Conservation (phyloP, 306 rosid genomes). For the Inga laurina region DNA sequence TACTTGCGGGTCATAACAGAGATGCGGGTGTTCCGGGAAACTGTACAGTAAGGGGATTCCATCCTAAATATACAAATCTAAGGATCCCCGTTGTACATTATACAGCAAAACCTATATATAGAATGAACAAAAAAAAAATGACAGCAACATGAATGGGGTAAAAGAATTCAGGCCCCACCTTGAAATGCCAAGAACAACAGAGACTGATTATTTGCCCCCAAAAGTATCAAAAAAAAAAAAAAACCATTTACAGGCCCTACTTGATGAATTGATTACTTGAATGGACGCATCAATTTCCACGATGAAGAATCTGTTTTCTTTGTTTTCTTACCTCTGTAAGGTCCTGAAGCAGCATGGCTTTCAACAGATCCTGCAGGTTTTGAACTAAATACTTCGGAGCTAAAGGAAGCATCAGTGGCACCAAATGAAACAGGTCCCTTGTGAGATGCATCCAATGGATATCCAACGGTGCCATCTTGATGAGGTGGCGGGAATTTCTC, state of each 20-base stretch:
- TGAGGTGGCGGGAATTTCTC: constrained; percentile 98
- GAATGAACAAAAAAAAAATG: constrained; percentile 36
- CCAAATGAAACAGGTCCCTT: constrained; percentile 74
- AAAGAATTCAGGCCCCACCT: constrained; percentile 34
- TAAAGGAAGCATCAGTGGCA: constrained; percentile 51
- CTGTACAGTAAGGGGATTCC: constrained; percentile 45
- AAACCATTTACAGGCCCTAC: constrained; percentile 62
- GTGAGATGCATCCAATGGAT: constrained; percentile 58
- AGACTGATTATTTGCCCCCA: constrained; percentile 49
- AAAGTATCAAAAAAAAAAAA: constrained; percentile 37
- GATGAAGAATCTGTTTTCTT: constrained; percentile 62
- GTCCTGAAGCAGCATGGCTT: constrained; percentile 50
- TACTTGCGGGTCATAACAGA: not conserved
- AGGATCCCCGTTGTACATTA: constrained; percentile 30
- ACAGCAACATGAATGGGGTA: constrained; percentile 20
- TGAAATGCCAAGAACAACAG: constrained; percentile 37
- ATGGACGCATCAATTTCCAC: constrained; percentile 62
- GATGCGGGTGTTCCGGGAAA: constrained; percentile 14
- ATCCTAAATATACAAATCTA: constrained; percentile 38
- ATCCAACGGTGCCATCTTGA: constrained; percentile 87
- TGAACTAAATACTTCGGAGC: constrained; percentile 58
- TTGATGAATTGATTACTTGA: constrained; percentile 71
- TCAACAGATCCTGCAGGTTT: constrained; percentile 49
- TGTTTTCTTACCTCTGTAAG: constrained; percentile 51
- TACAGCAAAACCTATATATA: constrained; percentile 34